Base-by-base conservation (phyloP, 148 eudicot genomes). In the Rhododendron vialii region DNA sequence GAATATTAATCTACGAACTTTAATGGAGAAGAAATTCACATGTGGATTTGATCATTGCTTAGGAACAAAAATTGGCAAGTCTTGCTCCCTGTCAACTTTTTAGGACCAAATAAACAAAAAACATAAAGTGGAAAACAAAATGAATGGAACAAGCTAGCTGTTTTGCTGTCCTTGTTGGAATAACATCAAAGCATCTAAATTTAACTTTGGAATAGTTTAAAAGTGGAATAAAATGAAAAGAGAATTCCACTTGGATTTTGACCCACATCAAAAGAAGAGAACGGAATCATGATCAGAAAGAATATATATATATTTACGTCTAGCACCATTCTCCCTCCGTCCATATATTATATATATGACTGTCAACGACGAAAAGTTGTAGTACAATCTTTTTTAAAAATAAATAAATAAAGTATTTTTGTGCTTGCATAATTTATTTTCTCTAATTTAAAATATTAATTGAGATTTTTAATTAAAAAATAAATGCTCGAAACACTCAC, bases 211-310 rank as follows among this genome's bases (percentile, higher is more conserved):
- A 75, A 75, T 53, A 36, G 24, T 75, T 84, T 3, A 74, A 75
- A 84, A 51, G 80, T 71, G 80, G 80, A 74, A 65, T 38, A 6
- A 82, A 57, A 10, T 10, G 71, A 1, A 41, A 82, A 67, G 71
- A 83, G 35, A 53, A 35, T 24, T 74, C 71, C 81, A 84, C 86
- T 14, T 41, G 26, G 63, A 71, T 33, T 71, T 71, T 22, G 22
- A 15, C 67, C 76, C 74, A 83, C 30, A 74, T 71, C 65, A 59
- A 88, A 47, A 57, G 82, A 45, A 86, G 88, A 76, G 88, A 87
- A 83, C 18, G 47, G 83, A 76, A 87, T 87, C 83, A 83, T 87
- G 77, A 36, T 36, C 4, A 83, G 83, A 83, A 82, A 36, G 84
- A 86, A 33, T 1, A 61, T 51, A 13, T 55, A 3, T 5, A 3